A percentile compares a stretch with the other conserved stretches of the same genome.
phyloP scores from a whole-genome alignment of 169 alveolate species.

The Pseudocohnilembus persalinus region DNA sequence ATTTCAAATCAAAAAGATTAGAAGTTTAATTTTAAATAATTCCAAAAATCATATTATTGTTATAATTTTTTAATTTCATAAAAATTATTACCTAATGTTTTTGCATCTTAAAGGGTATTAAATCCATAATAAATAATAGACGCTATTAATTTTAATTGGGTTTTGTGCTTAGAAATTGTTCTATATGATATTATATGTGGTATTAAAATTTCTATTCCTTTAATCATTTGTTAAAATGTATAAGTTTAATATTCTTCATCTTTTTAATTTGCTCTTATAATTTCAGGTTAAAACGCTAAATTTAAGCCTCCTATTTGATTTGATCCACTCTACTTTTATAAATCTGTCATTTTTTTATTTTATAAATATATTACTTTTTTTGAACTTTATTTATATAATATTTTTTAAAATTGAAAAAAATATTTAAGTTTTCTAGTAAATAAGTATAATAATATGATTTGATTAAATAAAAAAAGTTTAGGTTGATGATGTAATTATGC shows the following conservation, averaged over 20 bases:
- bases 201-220: constrained; percentile 14
- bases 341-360: too few relatives aligned
- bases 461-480: too few relatives aligned
- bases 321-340: too few relatives aligned
- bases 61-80: too few relatives aligned
- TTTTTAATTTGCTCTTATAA: constrained; percentile 41
- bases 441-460: too few relatives aligned
- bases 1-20: too few relatives aligned
- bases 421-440: too few relatives aligned
- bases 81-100: constrained; percentile 37
- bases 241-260: constrained; percentile 43
- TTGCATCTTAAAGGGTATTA: constrained; percentile 8
- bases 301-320: neutral
- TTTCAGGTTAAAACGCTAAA: constrained; percentile 27
- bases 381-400: too few relatives aligned
- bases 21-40: neutral
- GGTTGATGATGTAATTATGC: too few relatives aligned
- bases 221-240: neutral
- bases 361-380: too few relatives aligned
- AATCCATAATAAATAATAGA: constrained; percentile 24
- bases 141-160: constrained; percentile 17
- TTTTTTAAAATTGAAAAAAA: too few relatives aligned
- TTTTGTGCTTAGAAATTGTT: constrained; percentile 15
- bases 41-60: neutral
- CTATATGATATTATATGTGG: constrained; percentile 29